Conservation (phyloP, 371 early-diverging fungal genomes). For the Mortierella sp. region DNA sequence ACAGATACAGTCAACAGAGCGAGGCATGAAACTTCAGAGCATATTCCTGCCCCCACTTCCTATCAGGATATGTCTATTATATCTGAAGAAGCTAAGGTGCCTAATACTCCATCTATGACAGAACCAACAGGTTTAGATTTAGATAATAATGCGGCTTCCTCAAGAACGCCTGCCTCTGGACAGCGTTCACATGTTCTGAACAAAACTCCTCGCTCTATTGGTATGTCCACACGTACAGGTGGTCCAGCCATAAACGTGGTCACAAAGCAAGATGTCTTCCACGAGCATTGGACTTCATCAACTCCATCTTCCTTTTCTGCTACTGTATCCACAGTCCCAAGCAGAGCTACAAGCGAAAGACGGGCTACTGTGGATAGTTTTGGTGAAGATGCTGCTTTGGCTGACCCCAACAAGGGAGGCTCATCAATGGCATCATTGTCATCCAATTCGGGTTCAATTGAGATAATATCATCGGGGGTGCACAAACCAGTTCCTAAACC, state of each 20-base stretch:
- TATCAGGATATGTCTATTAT: constrained; percentile 11
- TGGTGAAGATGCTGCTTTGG: neutral
- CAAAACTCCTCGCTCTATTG: constrained; percentile 33
- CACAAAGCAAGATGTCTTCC: constrained; percentile 47
- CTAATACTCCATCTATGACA: neutral
- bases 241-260: constrained; percentile 36
- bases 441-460: constrained; percentile 18
- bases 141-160: neutral
- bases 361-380: constrained; percentile 15
- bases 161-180: neutral
- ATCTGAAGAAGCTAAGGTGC: neutral
- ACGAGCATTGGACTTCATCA: constrained; percentile 39
- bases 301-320: constrained; percentile 26
- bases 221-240: constrained; percentile 21
- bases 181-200: neutral
- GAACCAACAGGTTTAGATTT: neutral
- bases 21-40: neutral
- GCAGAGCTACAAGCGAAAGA: constrained; percentile 16
- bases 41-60: neutral
- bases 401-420: neutral
- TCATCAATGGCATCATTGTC: constrained; percentile 24
- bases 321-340: constrained; percentile 9
- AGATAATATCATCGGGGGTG: constrained; percentile 5
- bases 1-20: neutral
- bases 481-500: constrained; percentile 29